Evolutionary conservation across 2,329 filamentous ascomycete species (phyloP), one percentile per base, ranked within the genome.

Genomic region (Cladosporium sp.): DNA sequence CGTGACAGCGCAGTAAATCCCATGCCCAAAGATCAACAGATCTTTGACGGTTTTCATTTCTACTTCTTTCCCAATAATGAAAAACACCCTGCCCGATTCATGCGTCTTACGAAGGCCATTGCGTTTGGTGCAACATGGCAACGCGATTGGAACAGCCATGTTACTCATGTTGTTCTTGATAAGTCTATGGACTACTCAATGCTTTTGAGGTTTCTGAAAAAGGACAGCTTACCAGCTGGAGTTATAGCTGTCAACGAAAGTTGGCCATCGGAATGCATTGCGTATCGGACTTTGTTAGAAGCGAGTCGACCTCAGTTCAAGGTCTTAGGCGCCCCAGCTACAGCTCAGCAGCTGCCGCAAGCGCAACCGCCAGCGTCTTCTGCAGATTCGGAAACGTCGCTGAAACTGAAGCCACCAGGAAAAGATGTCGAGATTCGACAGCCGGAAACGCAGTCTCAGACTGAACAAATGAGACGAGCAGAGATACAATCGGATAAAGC

Each of bases 81-180:
- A 55, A 77, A 86, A 40, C 80, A 84, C 27, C 78, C 79, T 9
- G 74, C 79, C 7, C 79, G 91, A 33, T 80, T 79, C 49, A 68
- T 83, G 51, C 83, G 87, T 3, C 95, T 96, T 46, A 78, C 78
- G 25, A 90, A 85, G 64, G 84, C 86, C 0, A 77, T 81, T 45
- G 83, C 89, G 59, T 83, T 83, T 64, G 92, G 92, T 38, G 92
- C 85, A 1, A 70, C 65, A 1, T 93, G 90, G 83, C 78, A 81
- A 22, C 77, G 76, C 43, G 69, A 74, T 0, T 79, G 84, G 62
- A 66, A 67, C 25, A 59, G 65, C 0, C 35, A 62, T 18, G 79
- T 93, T 13, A 94, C 86, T 0, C 88, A 95, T 68, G 72, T 95
- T 42, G 77, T 97, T 52, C 84, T 89, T 1, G 91, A 96, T 62